Percentiles rank a stretch among this genome's conserved stretches.
Evolutionary conservation across 345 rosid species (phyloP).

Genomic region (Alliaria petiolata): DNA sequence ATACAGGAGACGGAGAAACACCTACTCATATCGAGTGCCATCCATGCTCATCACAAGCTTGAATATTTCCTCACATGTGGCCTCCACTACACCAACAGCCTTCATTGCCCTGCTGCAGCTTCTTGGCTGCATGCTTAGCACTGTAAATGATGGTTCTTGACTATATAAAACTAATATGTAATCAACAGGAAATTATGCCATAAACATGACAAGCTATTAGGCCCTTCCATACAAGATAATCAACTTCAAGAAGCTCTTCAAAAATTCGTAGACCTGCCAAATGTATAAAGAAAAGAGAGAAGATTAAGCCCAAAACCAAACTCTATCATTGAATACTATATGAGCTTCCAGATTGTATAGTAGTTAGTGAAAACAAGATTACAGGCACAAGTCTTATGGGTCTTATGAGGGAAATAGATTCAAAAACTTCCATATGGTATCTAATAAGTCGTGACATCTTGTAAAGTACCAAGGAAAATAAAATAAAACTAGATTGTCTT

Average conservation of each 20-base stretch:
- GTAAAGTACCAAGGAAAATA: neutral
- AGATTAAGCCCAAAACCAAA: neutral
- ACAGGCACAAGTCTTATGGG: neutral
- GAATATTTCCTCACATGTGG: slow-evolving; percentile 96
- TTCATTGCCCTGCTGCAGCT: slow-evolving; percentile 99
- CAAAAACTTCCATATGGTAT: neutral
- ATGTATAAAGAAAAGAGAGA: slow-evolving; percentile 1
- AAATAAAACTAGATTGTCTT: neutral
- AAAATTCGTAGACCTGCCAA: slow-evolving; percentile 95
- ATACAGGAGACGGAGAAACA: slow-evolving; percentile 36
- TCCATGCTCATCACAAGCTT: slow-evolving; percentile 99
- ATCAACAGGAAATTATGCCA: slow-evolving; percentile 12
- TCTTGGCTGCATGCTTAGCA: slow-evolving; percentile 72
- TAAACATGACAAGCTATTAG: slow-evolving; percentile 18
- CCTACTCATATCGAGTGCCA: slow-evolving; percentile 96
- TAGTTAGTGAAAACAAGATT: neutral
- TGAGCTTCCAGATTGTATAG: neutral
- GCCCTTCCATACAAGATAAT: slow-evolving; percentile 76
- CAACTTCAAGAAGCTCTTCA: slow-evolving; percentile 99
- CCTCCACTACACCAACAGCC: slow-evolving; percentile 99
- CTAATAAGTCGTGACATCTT: neutral
- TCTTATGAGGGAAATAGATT: neutral
- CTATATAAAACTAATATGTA: slow-evolving; percentile 17
- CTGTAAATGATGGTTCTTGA: slow-evolving; percentile 18
- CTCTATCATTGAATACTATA: neutral